Conservation (phyloP, 495 filamentous ascomycete genomes). For the Pseudoneurospora amorphoporcata region DNA sequence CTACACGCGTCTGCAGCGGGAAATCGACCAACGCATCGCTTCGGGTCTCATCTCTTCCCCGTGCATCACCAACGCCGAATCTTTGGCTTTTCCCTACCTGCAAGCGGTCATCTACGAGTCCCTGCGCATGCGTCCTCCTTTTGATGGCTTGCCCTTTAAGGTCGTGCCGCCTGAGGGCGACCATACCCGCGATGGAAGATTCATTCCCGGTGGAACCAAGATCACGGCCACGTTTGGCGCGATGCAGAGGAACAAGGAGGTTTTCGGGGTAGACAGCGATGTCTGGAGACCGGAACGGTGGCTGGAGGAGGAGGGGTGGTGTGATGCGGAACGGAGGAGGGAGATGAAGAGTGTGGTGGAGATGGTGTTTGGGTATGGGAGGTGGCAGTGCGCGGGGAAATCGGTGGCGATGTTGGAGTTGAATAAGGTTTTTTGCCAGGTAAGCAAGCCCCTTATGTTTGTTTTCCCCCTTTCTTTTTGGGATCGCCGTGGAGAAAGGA, state of each 20-base stretch:
- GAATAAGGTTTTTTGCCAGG: conserved; percentile 49
- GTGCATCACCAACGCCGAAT: conserved; percentile 29
- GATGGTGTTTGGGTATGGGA: conserved; percentile 33
- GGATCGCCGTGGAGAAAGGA: neutral
- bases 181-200: conserved; percentile 30
- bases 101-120: conserved; percentile 43
- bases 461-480: neutral
- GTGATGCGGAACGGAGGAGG: conserved; percentile 16
- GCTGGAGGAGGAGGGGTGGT: conserved; percentile 27
- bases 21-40: conserved; percentile 39
- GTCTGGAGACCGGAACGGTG: conserved; percentile 48
- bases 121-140: conserved; percentile 34
- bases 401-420: conserved; percentile 36
- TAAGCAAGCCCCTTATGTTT: no score
- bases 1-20: conserved; percentile 44
- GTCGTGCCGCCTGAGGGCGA: conserved; percentile 44
- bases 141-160: conserved; percentile 26
- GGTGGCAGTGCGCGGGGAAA: conserved; percentile 37
- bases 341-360: conserved; percentile 30
- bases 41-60: conserved; percentile 20
- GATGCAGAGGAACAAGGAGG: conserved; percentile 20
- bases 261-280: conserved; percentile 40
- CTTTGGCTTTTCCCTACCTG: conserved; percentile 31
- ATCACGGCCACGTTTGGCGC: conserved; percentile 38
- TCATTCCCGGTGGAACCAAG: conserved; percentile 41